These are phyloP conservation scores for Venturia asperata DNA, from an alignment of 2,329 filamentous ascomycete genomes.

Conservation along the genomic window DNA sequence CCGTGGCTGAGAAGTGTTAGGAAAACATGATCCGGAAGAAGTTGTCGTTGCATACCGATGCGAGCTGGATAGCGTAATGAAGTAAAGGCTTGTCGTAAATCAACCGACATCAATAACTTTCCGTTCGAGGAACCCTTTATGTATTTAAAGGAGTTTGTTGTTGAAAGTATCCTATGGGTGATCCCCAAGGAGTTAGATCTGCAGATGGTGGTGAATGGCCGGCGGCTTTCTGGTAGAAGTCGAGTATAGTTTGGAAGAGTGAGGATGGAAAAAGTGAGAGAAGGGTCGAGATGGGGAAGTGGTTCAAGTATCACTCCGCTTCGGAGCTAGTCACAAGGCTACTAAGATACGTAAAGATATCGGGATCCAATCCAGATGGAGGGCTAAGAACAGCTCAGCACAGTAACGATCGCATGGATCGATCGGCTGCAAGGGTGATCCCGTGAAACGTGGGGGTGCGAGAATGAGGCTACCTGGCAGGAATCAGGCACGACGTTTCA, in stretches of 20 bases:
- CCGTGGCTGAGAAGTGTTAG: constrained; percentile 32
- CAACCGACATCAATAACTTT: constrained; percentile 51
- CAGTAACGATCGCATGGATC: constrained; percentile 1
- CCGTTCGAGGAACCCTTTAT: constrained; percentile 10
- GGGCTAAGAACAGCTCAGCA: not conserved
- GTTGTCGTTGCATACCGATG: constrained; percentile 29
- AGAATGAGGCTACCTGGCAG: not conserved
- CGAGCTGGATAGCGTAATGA: constrained; percentile 50
- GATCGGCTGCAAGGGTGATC: constrained; percentile 12
- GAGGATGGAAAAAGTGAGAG: not conserved
- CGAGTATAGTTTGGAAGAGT: constrained; percentile 4
- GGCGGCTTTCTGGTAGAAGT: not conserved
- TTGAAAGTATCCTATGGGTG: constrained; percentile 6
- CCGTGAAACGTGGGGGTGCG: constrained; percentile 14
- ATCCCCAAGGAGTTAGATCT: not conserved
- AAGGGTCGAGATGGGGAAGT: not conserved
- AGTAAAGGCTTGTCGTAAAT: constrained; percentile 47
- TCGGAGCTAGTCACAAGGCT: constrained; percentile 5
- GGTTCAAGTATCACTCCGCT: constrained; percentile 12
- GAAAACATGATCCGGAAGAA: not conserved
- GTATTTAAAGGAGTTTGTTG: not conserved
- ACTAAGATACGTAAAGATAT: not conserved
- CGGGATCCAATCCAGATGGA: not conserved
- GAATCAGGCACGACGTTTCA: not conserved
- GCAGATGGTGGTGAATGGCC: not conserved